These are phyloP conservation scores for Berberis vulgaris DNA, from an alignment of 164 flowering plant species.

Conservation along the genomic window DNA sequence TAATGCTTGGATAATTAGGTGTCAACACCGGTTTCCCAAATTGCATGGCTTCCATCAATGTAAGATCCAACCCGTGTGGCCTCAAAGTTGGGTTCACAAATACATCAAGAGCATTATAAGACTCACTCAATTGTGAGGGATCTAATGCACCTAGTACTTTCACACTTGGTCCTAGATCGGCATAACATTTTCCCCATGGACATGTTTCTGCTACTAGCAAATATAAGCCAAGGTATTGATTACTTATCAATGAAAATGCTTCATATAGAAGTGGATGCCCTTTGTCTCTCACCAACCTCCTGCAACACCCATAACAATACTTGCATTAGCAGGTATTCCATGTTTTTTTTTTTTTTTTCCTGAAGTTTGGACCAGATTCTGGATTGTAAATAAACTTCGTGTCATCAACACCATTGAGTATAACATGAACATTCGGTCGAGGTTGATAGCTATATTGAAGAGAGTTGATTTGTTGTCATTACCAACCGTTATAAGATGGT, in stretches of 20 bases:
- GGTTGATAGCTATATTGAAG: too few relatives aligned
- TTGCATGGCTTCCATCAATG: constrained; percentile 55
- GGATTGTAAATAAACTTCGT: constrained; percentile 22
- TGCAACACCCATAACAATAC: constrained; percentile 49
- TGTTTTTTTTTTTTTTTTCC: constrained; percentile 9
- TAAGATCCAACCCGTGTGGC: constrained; percentile 61
- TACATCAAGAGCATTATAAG: constrained; percentile 51
- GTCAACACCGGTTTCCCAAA: constrained; percentile 52
- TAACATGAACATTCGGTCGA: constrained; percentile 37
- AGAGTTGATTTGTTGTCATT: too few relatives aligned
- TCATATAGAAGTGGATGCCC: constrained; percentile 53
- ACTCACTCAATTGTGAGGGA: constrained; percentile 25
- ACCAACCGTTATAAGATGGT: too few relatives aligned
- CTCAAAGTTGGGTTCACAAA: constrained; percentile 60
- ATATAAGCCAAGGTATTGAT: constrained; percentile 20
- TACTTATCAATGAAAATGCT: constrained; percentile 30
- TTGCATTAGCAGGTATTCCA: constrained; percentile 35
- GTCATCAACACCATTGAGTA: constrained; percentile 55
- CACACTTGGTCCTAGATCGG: constrained; percentile 32
- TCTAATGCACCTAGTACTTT: constrained; percentile 39
- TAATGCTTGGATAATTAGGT: constrained; percentile 48
- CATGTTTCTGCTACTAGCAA: constrained; percentile 56
- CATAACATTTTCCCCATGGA: constrained; percentile 45
- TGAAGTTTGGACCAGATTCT: constrained; percentile 21
- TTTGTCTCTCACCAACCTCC: constrained; percentile 60